phyloP scores from a whole-genome alignment of 305 asterid species.

The Fraxinus baroniana region DNA sequence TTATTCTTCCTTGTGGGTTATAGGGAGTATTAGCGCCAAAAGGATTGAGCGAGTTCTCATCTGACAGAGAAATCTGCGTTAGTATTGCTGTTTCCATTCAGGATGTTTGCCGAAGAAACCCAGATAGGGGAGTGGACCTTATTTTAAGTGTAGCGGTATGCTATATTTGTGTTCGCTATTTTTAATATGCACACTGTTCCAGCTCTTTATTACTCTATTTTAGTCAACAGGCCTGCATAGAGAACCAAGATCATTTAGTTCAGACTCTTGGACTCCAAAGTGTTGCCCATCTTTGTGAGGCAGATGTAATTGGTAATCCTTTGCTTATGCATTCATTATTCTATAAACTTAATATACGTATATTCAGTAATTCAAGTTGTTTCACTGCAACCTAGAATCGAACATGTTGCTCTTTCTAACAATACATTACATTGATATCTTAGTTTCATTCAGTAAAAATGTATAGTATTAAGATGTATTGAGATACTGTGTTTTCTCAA shows the following conservation, averaged over 20 bases:
- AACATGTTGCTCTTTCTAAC: neutral
- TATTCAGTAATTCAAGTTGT: slow-evolving; percentile 19
- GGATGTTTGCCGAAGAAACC: slow-evolving; percentile 87
- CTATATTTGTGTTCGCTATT: slow-evolving; percentile 26
- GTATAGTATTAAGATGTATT: neutral
- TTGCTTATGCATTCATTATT: slow-evolving; percentile 17
- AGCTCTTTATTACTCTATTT: slow-evolving; percentile 33
- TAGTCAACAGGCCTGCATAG: slow-evolving; percentile 76
- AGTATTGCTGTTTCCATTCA: slow-evolving; percentile 84
- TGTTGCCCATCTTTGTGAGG: slow-evolving; percentile 95
- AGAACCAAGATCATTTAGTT: slow-evolving; percentile 67
- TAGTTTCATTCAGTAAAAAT: neutral
- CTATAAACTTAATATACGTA: neutral
- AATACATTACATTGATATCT: slow-evolving; percentile 3
- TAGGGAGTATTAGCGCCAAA: slow-evolving; percentile 72
- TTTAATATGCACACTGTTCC: slow-evolving; percentile 28
- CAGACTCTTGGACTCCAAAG: slow-evolving; percentile 90
- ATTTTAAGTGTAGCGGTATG: slow-evolving; percentile 88
- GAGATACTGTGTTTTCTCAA: neutral
- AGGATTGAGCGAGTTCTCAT: slow-evolving; percentile 46
- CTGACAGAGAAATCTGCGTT: slow-evolving; percentile 57
- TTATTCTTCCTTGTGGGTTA: slow-evolving; percentile 34
- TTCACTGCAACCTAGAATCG: slow-evolving; percentile 15
- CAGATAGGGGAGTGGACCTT: slow-evolving; percentile 99
- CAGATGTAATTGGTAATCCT: slow-evolving; percentile 83